A percentile compares a stretch with the other conserved stretches of the same genome.
Conservation (phyloP, 2,329 filamentous ascomycete genomes). For the Colletotrichum limetticola region DNA sequence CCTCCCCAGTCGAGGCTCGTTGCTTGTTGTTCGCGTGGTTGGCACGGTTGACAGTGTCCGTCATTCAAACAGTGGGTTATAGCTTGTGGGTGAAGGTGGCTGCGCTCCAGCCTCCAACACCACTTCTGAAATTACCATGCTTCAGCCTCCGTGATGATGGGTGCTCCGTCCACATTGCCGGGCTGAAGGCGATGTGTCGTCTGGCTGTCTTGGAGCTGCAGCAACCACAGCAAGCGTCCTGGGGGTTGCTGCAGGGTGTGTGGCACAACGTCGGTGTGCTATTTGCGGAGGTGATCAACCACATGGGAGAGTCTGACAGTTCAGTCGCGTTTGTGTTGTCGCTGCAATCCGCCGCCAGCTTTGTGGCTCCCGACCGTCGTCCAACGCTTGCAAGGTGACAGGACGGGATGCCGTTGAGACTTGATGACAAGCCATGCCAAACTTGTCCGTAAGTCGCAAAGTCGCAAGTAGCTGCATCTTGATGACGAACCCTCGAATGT, state of each 20-base stretch:
- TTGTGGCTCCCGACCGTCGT: background rate
- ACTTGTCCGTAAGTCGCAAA: constrained; percentile 3
- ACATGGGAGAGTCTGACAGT: constrained; percentile 32
- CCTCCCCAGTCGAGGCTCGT: constrained; percentile 20
- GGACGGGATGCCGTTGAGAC: constrained; percentile 4
- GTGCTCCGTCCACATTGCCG: background rate
- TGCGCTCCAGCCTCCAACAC: background rate
- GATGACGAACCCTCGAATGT: constrained; percentile 7
- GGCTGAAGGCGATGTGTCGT: background rate
- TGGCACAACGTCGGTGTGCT: constrained; percentile 31
- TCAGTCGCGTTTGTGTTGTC: background rate
- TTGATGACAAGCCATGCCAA: background rate
- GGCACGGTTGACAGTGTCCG: background rate
- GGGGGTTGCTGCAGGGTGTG: constrained; percentile 9
- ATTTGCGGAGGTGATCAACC: constrained; percentile 16
- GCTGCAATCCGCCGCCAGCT: background rate
- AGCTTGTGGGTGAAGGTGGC: background rate
- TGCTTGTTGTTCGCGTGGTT: constrained; percentile 3
- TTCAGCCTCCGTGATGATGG: background rate
- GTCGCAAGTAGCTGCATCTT: background rate
- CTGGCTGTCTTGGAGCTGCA: background rate
- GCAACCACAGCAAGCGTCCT: background rate
- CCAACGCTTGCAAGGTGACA: background rate
- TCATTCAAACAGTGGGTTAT: background rate
- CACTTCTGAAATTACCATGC: background rate